Base-by-base conservation (phyloP, 768 basidiomycete species). In the Tricholoma sp. region DNA sequence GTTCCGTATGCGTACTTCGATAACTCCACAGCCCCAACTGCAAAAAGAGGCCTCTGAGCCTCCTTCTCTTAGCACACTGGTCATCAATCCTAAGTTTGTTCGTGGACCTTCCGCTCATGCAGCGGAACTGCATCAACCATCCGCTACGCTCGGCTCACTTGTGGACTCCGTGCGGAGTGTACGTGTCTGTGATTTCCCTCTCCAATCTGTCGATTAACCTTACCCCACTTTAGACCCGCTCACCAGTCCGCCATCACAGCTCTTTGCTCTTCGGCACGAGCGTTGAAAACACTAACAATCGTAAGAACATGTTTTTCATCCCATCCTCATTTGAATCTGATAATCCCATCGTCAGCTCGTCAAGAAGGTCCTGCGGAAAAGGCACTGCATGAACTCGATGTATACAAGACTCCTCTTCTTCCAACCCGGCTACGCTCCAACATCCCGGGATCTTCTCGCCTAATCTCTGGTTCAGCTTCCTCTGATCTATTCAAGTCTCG, bases 321-420 rank as follows among this genome's bases (percentile, higher is more conserved):
- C 46, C 19, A 45, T 56, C 52, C 37, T 43, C 22, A 50, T 55
- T 34, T 22, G 35, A 54, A 39, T 32, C 50, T 51, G 29, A 59
- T 52, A 50, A 57, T 41, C 56, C 52, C 51, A 32, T 46, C 53
- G 60, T 47, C 60, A 66, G 57, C 72, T 59, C 67, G 66, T 32
- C 73, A 74, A 14, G 67, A 73, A 61, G 82, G 77, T 45, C 76
- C 83, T 16, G 84, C 87, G 18, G 85, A 89, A 71, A 78, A 79
- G 57, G 84, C 84, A 14, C 74, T 91, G 5, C 83, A 86, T 43
- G 85, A 88, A 62, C 73, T 89, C 46, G 88, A 91, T 60, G 77
- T 87, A 29, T 91, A 90, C 75, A 87, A 85, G 71, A 91, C 87
- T 0, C 89, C 89, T 5, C 78, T 91, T 46, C 63, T 90, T 14